phyloP scores from a whole-genome alignment of 441 rosid genomes.

The Populus hybrid region DNA sequence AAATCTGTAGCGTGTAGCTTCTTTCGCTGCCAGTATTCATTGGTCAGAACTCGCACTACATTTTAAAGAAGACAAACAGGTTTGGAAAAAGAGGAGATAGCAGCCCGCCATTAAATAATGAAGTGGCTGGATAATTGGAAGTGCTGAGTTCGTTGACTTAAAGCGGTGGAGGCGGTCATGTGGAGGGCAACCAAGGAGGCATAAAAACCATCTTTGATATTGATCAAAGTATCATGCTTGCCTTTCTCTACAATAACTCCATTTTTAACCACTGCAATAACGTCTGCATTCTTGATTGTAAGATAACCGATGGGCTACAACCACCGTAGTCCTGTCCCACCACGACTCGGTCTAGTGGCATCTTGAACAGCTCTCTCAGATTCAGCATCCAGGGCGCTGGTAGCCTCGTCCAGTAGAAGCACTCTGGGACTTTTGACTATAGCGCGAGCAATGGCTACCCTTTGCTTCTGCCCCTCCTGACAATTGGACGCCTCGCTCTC shows the following conservation, averaged over 20 bases:
- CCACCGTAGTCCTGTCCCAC: constrained; percentile 56
- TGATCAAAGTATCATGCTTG: constrained; percentile 48
- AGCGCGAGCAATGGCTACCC: constrained; percentile 76
- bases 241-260: constrained; percentile 67
- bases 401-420: constrained; percentile 63
- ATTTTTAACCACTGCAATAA: constrained; percentile 62
- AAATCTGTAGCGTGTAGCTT: no score
- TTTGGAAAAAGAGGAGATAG: no score
- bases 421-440: constrained; percentile 56
- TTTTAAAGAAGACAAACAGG: no score
- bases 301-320: constrained; percentile 69
- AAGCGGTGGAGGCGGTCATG: constrained; percentile 29
- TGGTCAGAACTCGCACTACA: no score
- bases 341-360: constrained; percentile 52
- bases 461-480: constrained; percentile 78
- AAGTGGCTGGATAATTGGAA: no score
- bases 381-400: constrained; percentile 70
- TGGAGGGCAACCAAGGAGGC: constrained; percentile 61
- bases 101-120: no score
- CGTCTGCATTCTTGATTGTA: constrained; percentile 54
- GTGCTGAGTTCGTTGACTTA: neutral
- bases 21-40: no score
- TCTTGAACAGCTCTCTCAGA: constrained; percentile 70
- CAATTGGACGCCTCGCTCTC: constrained; percentile 72
- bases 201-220: constrained; percentile 46